A percentile compares a stretch with the other conserved stretches of the same genome.
Evolutionary conservation across 2,329 filamentous ascomycete genomes (phyloP).

Genomic region (Monosporascus sp.): DNA sequence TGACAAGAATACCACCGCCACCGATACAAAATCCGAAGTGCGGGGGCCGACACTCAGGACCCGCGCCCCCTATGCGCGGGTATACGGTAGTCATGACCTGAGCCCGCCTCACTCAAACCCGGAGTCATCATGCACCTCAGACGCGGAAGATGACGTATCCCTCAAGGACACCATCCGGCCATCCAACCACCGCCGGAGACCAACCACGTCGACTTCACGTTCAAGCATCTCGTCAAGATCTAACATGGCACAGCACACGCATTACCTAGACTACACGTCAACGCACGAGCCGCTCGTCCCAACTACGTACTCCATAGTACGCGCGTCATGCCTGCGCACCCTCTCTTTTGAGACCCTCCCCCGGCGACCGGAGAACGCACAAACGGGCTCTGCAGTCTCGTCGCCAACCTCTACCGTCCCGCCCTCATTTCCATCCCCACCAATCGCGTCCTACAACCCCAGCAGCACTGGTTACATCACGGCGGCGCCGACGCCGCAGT

Average conservation of each 20-base stretch:
- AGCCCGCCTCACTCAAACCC: slow-evolving; percentile 49
- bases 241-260: slow-evolving; percentile 48
- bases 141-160: slow-evolving; percentile 42
- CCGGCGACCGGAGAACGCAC: slow-evolving; percentile 41
- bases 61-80: slow-evolving; percentile 53
- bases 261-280: slow-evolving; percentile 64
- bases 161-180: slow-evolving; percentile 16
- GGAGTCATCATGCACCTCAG: slow-evolving; percentile 42
- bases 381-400: slow-evolving; percentile 22
- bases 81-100: slow-evolving; percentile 41
- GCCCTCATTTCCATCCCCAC: slow-evolving; percentile 34
- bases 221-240: slow-evolving; percentile 50
- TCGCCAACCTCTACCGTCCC: slow-evolving; percentile 30
- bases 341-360: slow-evolving; percentile 63
- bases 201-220: slow-evolving; percentile 43
- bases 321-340: slow-evolving; percentile 60
- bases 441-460: slow-evolving; percentile 25
- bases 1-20: slow-evolving; percentile 9
- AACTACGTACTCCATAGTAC: slow-evolving; percentile 61
- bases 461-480: slow-evolving; percentile 44
- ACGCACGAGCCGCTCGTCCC: slow-evolving; percentile 59
- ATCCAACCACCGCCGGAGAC: slow-evolving; percentile 34
- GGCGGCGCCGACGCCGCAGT: slow-evolving; percentile 42
- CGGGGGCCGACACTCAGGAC: slow-evolving; percentile 56
- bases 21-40: slow-evolving; percentile 30